Evolutionary conservation across 805 yeast species (phyloP).

Genomic region (Yarrowia sp.): DNA sequence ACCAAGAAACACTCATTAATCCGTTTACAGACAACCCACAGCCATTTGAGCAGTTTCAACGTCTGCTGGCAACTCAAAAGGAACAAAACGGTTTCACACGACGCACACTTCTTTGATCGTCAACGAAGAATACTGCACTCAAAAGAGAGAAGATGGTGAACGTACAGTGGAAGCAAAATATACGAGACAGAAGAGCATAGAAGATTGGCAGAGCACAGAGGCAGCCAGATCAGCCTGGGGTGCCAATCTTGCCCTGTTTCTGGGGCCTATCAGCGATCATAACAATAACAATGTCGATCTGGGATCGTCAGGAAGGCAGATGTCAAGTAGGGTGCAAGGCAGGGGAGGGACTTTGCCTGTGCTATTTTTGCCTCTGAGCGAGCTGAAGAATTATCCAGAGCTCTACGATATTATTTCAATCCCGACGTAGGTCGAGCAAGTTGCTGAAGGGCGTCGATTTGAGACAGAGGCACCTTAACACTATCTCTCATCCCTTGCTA

Average conservation of each 20-base stretch:
- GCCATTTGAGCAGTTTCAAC: too few species aligned
- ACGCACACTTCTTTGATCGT: background rate
- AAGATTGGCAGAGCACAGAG: background rate
- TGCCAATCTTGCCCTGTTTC: slow-evolving; percentile 24
- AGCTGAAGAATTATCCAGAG: too few species aligned
- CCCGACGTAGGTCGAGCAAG: background rate
- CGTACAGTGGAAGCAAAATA: background rate
- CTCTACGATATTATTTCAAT: background rate
- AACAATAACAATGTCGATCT: slow-evolving; percentile 25
- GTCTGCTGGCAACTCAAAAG: slow-evolving; percentile 1
- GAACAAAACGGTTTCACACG: background rate
- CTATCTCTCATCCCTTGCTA: slow-evolving; percentile 2
- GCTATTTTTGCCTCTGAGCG: too few species aligned
- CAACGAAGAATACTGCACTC: background rate
- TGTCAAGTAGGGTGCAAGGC: slow-evolving; percentile 16
- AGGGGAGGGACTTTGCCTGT: slow-evolving; percentile 3
- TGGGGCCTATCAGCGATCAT: slow-evolving; percentile 5
- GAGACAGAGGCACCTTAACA: slow-evolving; percentile 3
- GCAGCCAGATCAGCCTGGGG: slow-evolving; percentile 10
- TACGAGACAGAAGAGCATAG: background rate
- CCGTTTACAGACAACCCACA: too few species aligned
- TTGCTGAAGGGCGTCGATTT: slow-evolving; percentile 1
- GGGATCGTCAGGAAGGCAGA: slow-evolving; percentile 14
- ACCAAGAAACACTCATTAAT: too few species aligned
- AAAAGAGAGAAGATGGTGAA: background rate